Base-by-base conservation (phyloP, 2,329 filamentous ascomycete species). In the Didymella exigua region DNA sequence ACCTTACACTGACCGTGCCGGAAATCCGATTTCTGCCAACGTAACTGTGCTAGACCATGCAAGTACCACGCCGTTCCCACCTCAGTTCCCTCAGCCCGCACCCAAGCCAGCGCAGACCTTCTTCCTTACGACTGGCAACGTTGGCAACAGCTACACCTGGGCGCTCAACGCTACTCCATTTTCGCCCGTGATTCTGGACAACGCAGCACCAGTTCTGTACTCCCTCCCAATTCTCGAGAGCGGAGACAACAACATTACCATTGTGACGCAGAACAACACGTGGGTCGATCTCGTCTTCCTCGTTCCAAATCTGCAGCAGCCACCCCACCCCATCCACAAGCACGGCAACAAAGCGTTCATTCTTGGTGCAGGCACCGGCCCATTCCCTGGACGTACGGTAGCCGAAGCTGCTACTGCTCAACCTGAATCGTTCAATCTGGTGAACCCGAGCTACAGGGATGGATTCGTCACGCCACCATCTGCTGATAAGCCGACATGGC, bases 291-390 rank as follows among this genome's bases (percentile, higher is more conserved):
- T 74, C 2, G 58, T 74, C 38, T 62, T 74, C 56, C 40, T 61
- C 13, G 61, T 66, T 5, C 45, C 55, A 1, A 61, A 60, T 5
- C 49, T 48, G 16, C 46, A 53, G 4, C 81, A 84, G 62, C 83
- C 81, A 4, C 76, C 81, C 9, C 86, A 88, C 54, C 82, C 84
- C 0, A 82, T 88, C 45, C 86, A 88, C 77, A 87, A 87, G 75
- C 86, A 88, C 71, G 81, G 81, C 41, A 84, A 81, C 62, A 86
- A 85, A 66, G 84, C 82, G 73, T 87, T 79, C 62, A 72, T 81
- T 18, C 78, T 88, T 29, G 86, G 85, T 1, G 54, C 72, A 0
- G 85, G 84, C 2, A 48, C 60, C 13, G 72, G 71, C 1, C 26
- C 44, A 1, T 88, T 83, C 65, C 78, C 74, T 88, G 81, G 77